Evolutionary conservation across 805 yeast genomes (phyloP), one percentile per base, ranked within the genome.

Genomic region (Yarrowia sp.): DNA sequence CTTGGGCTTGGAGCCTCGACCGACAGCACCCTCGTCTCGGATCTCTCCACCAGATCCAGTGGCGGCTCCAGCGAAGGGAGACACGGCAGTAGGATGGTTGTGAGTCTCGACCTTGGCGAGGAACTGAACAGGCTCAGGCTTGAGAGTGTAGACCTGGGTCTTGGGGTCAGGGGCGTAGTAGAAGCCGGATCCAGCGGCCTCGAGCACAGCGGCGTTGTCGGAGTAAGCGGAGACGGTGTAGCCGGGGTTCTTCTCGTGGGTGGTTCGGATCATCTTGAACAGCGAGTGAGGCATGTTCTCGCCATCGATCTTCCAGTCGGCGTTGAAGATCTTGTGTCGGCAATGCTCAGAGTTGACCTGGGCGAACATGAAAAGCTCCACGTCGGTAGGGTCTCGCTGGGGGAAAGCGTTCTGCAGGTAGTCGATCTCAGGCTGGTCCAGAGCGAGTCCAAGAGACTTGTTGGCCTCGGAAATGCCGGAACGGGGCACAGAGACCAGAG

Each of bases 11-110:
- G 98, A 93, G 51, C 99, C 99, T 76, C 98, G 86, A 68, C 99
- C 99, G 26, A 95, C 97, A 32, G 99, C 99, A 79, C 98, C 99
- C 80, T 95, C 99, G 77, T 95, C 99, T 82, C 99, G 90, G 73
- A 95, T 95, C 79, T 95, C 99, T 80, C 99, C 99, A 76, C 99
- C 99, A 11, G 98, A 92, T 68, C 99, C 99, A 14, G 99, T 95
- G 46, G 99, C 96, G 33, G 99, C 99, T 77, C 99, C 99, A 3
- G 99, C 92, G 78, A 91, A 95, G 43, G 99, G 99, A 24, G 98
- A 93, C 5, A 95, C 98, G 0, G 99, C 99, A 26, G 99, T 95
- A 64, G 99, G 99, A 77, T 95, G 99, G 79, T 95, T 95, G 77
- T 95, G 99, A 26, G 99, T 95, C 79, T 95, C 99, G 62, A 95